phyloP scores from a whole-genome alignment of 2,329 filamentous ascomycete species.

The Tolypocladium pustulatum region DNA sequence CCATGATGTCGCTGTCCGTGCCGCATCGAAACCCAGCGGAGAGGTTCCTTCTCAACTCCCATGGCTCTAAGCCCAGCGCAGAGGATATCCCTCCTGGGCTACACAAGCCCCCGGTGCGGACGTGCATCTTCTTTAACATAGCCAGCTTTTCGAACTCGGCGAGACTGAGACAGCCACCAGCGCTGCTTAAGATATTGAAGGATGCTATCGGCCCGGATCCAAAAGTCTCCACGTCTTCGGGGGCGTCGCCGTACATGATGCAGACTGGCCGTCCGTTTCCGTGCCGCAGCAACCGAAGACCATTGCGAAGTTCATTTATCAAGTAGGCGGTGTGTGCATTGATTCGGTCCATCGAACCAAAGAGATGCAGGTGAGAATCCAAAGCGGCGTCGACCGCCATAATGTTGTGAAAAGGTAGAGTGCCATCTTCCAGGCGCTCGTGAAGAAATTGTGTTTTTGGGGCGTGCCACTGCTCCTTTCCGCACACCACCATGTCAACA shows the following conservation, averaged over 20 bases:
- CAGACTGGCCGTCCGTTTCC: constrained; percentile 57
- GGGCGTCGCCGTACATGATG: constrained; percentile 44
- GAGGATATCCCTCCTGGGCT: constrained; percentile 80
- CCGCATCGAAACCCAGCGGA: constrained; percentile 79
- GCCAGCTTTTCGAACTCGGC: constrained; percentile 83
- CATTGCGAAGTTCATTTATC: constrained; percentile 44
- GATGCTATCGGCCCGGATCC: constrained; percentile 65
- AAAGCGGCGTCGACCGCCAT: constrained; percentile 71
- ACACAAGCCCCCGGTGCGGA: constrained; percentile 82
- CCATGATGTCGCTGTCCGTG: constrained; percentile 68
- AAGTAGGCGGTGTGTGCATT: constrained; percentile 63
- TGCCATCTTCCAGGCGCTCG: constrained; percentile 81
- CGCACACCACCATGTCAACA: constrained; percentile 74
- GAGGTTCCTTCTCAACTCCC: constrained; percentile 79
- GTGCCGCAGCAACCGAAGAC: constrained; percentile 54
- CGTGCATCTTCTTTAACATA: constrained; percentile 65
- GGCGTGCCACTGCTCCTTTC: constrained; percentile 75
- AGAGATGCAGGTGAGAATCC: constrained; percentile 56
- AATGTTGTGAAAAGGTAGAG: constrained; percentile 82
- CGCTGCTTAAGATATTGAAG: constrained; percentile 66
- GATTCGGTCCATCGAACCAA: constrained; percentile 58
- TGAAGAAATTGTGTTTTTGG: constrained; percentile 64
- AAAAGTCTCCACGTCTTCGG: constrained; percentile 14
- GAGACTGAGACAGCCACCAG: constrained; percentile 67
- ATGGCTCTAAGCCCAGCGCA: constrained; percentile 61